These are phyloP conservation scores for Sugiyamaella qingdaonensis DNA, from an alignment of 805 yeast species.

Conservation along the genomic window DNA sequence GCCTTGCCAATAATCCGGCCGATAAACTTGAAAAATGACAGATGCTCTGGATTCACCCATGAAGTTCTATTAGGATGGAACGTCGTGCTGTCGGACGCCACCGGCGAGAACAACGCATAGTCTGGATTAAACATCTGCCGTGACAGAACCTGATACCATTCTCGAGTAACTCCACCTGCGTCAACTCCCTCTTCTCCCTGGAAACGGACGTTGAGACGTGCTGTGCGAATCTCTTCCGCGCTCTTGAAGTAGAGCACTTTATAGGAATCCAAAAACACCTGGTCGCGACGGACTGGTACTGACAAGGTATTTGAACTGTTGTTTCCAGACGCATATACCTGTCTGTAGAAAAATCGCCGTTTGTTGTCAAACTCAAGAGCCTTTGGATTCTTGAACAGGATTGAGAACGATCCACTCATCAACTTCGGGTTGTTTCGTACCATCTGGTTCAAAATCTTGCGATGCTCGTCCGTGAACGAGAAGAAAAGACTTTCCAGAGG, in stretches of 20 bases:
- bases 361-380: conserved; percentile 94
- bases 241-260: conserved; percentile 75
- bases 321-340: conserved; percentile 46
- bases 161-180: conserved; percentile 97
- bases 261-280: conserved; percentile 88
- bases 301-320: conserved; percentile 37
- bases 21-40: conserved; percentile 88
- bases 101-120: conserved; percentile 87
- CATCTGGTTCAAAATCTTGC: conserved; percentile 84
- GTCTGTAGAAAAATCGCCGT: conserved; percentile 74
- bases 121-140: conserved; percentile 96
- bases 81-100: conserved; percentile 85
- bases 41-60: conserved; percentile 87
- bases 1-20: conserved; percentile 96
- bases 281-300: conserved; percentile 76
- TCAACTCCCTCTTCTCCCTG: conserved; percentile 95
- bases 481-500: conserved; percentile 77
- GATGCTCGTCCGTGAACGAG: conserved; percentile 83
- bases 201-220: conserved; percentile 76
- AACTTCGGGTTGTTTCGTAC: conserved; percentile 84
- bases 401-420: conserved; percentile 93
- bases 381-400: conserved; percentile 80
- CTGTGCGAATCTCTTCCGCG: conserved; percentile 63
- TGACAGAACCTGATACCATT: conserved; percentile 93
- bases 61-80: conserved; percentile 94